Base-by-base conservation (phyloP, 192 early-diverging fungal genomes). In the Blastocladiella britannica region DNA sequence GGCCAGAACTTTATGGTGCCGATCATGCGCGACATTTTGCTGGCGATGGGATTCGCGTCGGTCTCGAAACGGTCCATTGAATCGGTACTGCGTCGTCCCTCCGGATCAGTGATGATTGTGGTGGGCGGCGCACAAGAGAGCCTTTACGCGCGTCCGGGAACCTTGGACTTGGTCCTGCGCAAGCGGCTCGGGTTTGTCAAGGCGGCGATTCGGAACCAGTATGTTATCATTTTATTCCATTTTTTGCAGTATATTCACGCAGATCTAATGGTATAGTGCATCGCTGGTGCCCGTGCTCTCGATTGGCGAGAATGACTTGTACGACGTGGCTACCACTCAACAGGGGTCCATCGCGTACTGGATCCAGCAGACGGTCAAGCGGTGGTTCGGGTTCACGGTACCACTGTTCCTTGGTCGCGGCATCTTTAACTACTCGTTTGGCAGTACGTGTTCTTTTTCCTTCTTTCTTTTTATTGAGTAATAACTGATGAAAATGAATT, bases 261-360 rank as follows among this genome's bases (percentile, higher is more conserved):
- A 25, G 29, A 7, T 30, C 60, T 56, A 29, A n/a, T n/a, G 7
- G 20, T 60, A 51, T 54, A 68, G 69, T 5, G 84, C 91, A 15
- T 69, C 69, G 26, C 67, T 97, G 9, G 87, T 91, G 15, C 94
- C 94, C 20, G 78, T 88, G 2, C 86, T 88, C 63, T 80, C 82
- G 25, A 95, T 98, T 72, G 93, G 91, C 57, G 91, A 98, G 67
- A 93, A 89, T 67, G 83, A 93, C 26, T 65, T 92, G 27, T 97
- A 84, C 65, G 75, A 85, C 26, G 83, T 90, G 22, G 71, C 84
- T 23, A 66, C 71, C 58, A 86, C 88, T 52, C 66, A 62, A 0
- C 65, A 80, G 23, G 84, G 82, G 8, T 74, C 83, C 22, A 62
- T 70, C 51, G 54, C 83, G 5, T 75, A 76, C 31, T 68, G 64